Evolutionary conservation across 169 alveolate species (phyloP).

Genomic region (Plasmodium gallinaceum): DNA sequence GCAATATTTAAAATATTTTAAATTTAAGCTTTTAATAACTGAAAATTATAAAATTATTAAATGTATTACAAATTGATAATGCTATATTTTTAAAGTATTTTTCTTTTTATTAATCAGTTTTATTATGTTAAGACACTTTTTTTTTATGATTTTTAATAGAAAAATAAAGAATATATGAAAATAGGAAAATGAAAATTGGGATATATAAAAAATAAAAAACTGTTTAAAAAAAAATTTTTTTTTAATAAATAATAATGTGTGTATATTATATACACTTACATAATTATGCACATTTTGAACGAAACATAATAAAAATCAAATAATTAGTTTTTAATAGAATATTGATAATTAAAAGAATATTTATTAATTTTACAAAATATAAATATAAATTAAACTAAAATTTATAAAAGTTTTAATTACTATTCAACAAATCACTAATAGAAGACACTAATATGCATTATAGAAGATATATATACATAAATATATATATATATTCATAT

Average conservation of each 20-base stretch:
- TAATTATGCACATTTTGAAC: neutral
- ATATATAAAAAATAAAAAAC: neutral
- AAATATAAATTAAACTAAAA: too few relatives aligned
- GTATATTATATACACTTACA: neutral
- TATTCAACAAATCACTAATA: too few relatives aligned
- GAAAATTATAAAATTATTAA: conserved; percentile 5
- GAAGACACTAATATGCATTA: too few relatives aligned
- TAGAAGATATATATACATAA: too few relatives aligned
- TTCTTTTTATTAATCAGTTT: neutral
- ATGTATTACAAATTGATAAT: neutral
- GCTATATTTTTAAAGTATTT: neutral
- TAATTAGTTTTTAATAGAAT: too few relatives aligned
- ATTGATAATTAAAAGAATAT: too few relatives aligned
- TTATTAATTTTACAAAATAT: too few relatives aligned
- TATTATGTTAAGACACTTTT: neutral
- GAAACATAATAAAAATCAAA: neutral
- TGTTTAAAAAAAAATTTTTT: neutral
- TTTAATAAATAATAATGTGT: neutral
- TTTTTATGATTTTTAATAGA: neutral
- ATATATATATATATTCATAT: too few relatives aligned
- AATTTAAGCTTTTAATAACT: neutral
- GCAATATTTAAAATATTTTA: neutral
- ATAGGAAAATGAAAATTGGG: neutral
- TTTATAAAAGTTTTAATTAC: too few relatives aligned
- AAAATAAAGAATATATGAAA: neutral